Base-by-base conservation (phyloP, 2,329 filamentous ascomycete species). In the Alternaria infectoria region DNA sequence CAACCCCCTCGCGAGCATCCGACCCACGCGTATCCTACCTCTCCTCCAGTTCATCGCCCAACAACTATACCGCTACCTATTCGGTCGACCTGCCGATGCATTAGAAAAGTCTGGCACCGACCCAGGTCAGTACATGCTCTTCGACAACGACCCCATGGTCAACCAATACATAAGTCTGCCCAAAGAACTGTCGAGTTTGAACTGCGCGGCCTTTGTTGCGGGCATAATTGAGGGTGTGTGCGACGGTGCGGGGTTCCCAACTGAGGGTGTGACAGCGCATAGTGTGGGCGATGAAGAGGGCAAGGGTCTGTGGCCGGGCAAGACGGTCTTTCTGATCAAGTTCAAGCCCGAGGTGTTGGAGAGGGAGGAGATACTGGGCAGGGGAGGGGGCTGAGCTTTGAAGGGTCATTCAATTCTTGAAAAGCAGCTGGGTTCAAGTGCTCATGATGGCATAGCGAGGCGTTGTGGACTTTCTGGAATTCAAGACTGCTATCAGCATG, bases 81-180 rank as follows among this genome's bases (percentile, higher is more conserved):
- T 99, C 81, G 90, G 89, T 40, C 91, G 95, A 2, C 90, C 94
- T 59, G 96, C 96, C 26, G 95, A 98, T 82, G 91, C 93, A 17
- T 89, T 99, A 62, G 96, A 99, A 83, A 94, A 96, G 82, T 93
- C 90, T 62, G 90, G 92, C 9, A 88, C 90, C 57, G 95, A 93
- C 56, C 90, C 93, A 9, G 93, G 96, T 72, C 95, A 98, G 84
- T 99, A 98, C 85, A 98, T 99, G 95, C 96, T 99, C 74, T 93
- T 94, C 74, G 96, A 99, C 83, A 98, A 99, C 82, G 96, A 98
- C 79, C 96, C 96, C 21, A 86, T 98, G 54, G 95, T 98, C 43
- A 98, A 97, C 81, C 90, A 91, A 66, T 98, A 96, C 83, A 91
- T 99, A 77, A 93, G 90, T 73, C 91, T 98, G 57, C 96, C 96